phyloP scores from a whole-genome alignment of 2,329 filamentous ascomycete genomes.

The Acrodontium crateriforme region DNA sequence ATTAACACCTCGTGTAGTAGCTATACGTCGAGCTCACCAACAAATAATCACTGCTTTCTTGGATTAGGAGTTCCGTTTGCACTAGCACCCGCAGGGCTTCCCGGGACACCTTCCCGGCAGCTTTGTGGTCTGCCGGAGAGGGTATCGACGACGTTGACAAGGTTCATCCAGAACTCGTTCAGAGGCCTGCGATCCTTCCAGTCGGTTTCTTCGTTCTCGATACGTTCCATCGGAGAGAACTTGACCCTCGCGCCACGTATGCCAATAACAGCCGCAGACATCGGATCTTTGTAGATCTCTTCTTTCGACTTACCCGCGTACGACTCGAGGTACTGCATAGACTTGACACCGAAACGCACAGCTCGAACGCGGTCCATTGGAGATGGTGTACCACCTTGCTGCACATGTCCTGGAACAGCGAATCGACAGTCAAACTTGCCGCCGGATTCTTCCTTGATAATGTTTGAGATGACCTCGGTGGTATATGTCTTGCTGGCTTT shows the following conservation, averaged over 20 bases:
- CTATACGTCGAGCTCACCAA: too few species aligned
- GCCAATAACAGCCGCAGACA: conserved; percentile 72
- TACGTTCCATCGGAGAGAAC: conserved; percentile 66
- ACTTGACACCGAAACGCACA: conserved; percentile 83
- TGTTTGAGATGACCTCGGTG: conserved; percentile 85
- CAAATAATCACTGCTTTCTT: too few species aligned
- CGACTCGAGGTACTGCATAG: conserved; percentile 76
- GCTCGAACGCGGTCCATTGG: conserved; percentile 94
- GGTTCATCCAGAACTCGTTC: conserved; percentile 68
- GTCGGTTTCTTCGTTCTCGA: conserved; percentile 79
- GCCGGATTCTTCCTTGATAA: conserved; percentile 85
- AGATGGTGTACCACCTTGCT: conserved; percentile 84
- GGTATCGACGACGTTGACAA: conserved; percentile 73
- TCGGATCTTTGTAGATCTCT: conserved; percentile 58
- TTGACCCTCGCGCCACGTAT: conserved; percentile 81
- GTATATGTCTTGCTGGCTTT: conserved; percentile 81
- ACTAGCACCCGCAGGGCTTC: conserved; percentile 4
- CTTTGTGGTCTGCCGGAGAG: conserved; percentile 51
- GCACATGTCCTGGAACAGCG: conserved; percentile 84
- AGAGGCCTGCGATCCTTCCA: conserved; percentile 82
- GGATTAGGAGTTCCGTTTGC: not conserved
- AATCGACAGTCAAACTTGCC: conserved; percentile 86
- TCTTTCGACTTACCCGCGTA: conserved; percentile 53
- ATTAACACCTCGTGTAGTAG: too few species aligned
- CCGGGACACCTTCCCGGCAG: conserved; percentile 8